These are phyloP conservation scores for Magnolia kwangsiensis DNA, from an alignment of 164 flowering plant genomes.

Conservation along the genomic window DNA sequence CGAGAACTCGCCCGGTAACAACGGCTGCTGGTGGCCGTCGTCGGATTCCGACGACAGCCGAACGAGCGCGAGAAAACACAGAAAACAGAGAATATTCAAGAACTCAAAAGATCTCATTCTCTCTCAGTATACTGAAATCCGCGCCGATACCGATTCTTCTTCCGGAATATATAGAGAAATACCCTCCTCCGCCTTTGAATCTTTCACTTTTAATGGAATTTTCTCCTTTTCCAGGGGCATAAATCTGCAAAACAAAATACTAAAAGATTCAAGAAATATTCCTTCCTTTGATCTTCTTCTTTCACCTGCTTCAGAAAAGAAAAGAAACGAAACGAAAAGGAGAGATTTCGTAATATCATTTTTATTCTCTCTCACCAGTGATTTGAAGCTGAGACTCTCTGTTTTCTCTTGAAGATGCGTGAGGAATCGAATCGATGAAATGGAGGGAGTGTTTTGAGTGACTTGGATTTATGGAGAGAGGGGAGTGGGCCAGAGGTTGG, in stretches of 20 bases:
- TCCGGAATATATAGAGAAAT: background rate
- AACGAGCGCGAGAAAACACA: constrained; percentile 6
- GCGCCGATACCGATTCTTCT: background rate
- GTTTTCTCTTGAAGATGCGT: too few species aligned
- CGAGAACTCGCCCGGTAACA: constrained; percentile 45
- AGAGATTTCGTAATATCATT: too few species aligned
- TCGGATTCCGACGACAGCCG: constrained; percentile 40
- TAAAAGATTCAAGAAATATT: constrained; percentile 11
- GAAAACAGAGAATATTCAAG: background rate
- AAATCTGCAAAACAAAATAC: background rate
- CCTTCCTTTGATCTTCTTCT: background rate
- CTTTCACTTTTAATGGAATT: background rate
- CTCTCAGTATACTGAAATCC: background rate
- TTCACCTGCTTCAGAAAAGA: background rate
- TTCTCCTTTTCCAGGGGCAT: background rate
- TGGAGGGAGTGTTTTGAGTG: background rate
- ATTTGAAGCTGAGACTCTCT: too few species aligned
- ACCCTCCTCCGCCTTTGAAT: background rate
- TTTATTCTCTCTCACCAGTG: too few species aligned
- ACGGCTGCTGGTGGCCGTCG: constrained; percentile 38
- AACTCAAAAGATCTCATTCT: background rate
- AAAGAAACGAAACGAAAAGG: background rate
- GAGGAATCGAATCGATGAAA: background rate
- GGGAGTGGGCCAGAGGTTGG: background rate
- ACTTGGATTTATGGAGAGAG: background rate